These are phyloP conservation scores for Pythium aristosporum DNA, from an alignment of 352 stramenopile species.

Conservation along the genomic window DNA sequence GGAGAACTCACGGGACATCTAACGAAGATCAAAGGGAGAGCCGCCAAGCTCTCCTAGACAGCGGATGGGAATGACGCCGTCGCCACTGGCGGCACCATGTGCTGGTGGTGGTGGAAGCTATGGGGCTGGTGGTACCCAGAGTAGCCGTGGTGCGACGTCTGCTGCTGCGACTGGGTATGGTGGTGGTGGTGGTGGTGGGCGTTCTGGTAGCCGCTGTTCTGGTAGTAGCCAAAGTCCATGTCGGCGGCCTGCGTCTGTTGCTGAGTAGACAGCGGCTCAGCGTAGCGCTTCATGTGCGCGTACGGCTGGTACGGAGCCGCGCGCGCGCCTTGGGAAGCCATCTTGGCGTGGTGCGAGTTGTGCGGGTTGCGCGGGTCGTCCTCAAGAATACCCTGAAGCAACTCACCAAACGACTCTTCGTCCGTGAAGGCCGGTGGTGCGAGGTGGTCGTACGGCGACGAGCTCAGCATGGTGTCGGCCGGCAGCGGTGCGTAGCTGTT, in stretches of 20 bases:
- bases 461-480: conserved; percentile 17
- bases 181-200: neutral
- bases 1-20: neutral
- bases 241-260: neutral
- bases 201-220: neutral
- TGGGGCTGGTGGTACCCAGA: conserved; percentile 13
- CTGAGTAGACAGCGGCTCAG: neutral
- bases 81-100: conserved; percentile 17
- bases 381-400: conserved; percentile 71
- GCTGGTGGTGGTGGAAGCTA: conserved; percentile 22
- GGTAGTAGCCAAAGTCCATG: conserved; percentile 23
- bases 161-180: conserved; percentile 5
- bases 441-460: conserved; percentile 54
- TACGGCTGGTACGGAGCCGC: conserved; percentile 14
- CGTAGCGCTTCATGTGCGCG: conserved; percentile 18
- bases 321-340: conserved; percentile 1
- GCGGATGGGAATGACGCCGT: conserved; percentile 25
- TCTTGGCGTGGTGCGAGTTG: conserved; percentile 9
- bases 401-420: conserved; percentile 67
- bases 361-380: conserved; percentile 50
- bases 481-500: conserved; percentile 22
- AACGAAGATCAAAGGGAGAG: neutral
- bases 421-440: conserved; percentile 50
- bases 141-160: conserved; percentile 9
- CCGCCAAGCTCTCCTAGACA: conserved; percentile 1